These are phyloP conservation scores for Brassica napus DNA, from an alignment of 345 rosid species.

Conservation along the genomic window DNA sequence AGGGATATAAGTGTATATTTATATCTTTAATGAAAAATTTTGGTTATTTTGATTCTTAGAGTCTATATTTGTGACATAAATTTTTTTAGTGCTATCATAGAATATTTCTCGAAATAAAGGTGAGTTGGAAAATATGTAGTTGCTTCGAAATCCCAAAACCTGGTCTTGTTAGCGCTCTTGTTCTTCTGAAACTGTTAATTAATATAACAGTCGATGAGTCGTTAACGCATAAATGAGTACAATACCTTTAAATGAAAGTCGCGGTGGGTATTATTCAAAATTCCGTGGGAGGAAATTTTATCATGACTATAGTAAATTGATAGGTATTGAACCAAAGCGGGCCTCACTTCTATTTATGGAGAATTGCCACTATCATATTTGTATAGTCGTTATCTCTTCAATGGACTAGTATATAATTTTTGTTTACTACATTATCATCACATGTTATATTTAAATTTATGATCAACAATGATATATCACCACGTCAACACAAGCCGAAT, in stretches of 20 bases:
- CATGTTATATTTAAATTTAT: not conserved
- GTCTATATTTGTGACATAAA: no score
- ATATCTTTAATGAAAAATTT: no score
- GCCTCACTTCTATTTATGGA: not conserved
- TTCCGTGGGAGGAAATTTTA: not conserved
- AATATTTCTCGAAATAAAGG: no score
- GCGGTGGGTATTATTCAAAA: not conserved
- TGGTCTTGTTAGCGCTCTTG: not conserved
- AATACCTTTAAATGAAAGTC: not conserved
- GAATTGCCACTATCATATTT: constrained; percentile 2
- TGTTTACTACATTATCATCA: not conserved
- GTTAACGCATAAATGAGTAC: not conserved
- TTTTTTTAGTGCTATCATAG: no score
- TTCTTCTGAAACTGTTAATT: not conserved
- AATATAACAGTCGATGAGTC: not conserved
- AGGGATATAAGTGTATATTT: no score
- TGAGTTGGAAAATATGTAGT: not conserved
- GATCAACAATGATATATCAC: not conserved
- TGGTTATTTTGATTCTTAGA: no score
- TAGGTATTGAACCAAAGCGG: constrained; percentile 2
- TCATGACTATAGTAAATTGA: constrained; percentile 18
- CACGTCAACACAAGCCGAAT: not conserved
- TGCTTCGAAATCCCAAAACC: not conserved
- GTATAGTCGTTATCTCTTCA: constrained; percentile 10
- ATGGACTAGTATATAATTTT: not conserved